Evolutionary conservation across 2,329 filamentous ascomycete species (phyloP).

Genomic region (Ophiostoma sp.): DNA sequence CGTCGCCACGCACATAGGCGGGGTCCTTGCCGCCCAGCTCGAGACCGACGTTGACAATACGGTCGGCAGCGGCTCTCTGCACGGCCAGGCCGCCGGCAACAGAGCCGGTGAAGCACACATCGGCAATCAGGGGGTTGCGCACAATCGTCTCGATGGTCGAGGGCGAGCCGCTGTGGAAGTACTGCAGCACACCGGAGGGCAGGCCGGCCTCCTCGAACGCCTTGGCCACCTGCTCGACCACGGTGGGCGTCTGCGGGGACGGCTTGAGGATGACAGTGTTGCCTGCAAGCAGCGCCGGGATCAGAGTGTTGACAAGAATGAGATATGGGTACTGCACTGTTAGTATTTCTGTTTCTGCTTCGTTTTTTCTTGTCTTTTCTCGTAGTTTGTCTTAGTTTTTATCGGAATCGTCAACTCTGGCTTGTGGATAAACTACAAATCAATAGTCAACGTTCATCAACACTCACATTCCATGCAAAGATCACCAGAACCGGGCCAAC

Average conservation of each 20-base stretch:
- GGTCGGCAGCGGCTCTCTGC: conserved; percentile 75
- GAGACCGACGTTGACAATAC: conserved; percentile 78
- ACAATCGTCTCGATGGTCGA: conserved; percentile 72
- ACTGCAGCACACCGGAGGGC: conserved; percentile 78
- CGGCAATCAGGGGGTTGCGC: conserved; percentile 66
- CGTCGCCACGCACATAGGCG: conserved; percentile 79
- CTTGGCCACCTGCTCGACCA: conserved; percentile 75
- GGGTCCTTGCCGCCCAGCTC: conserved; percentile 95
- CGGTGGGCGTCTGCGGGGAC: conserved; percentile 88
- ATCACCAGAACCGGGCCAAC: conserved; percentile 83
- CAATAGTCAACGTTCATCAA: neutral
- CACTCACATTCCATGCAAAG: conserved; percentile 89
- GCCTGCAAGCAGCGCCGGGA: conserved; percentile 84
- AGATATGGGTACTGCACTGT: conserved; percentile 77
- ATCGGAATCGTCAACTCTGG: neutral
- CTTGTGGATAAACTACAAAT: conserved; percentile 3
- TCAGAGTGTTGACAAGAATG: conserved; percentile 84
- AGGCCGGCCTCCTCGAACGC: conserved; percentile 77
- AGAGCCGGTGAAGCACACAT: conserved; percentile 91
- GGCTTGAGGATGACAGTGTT: conserved; percentile 93
- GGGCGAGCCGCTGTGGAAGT: conserved; percentile 82
- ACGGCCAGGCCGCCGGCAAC: conserved; percentile 82
- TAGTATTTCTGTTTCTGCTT: neutral
- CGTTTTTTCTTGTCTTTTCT: no score
- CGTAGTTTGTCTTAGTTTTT: no score